Evolutionary conservation across 495 filamentous ascomycete genomes (phyloP), one percentile per base, ranked within the genome.

Genomic region (Venustampulla echinocandica): DNA sequence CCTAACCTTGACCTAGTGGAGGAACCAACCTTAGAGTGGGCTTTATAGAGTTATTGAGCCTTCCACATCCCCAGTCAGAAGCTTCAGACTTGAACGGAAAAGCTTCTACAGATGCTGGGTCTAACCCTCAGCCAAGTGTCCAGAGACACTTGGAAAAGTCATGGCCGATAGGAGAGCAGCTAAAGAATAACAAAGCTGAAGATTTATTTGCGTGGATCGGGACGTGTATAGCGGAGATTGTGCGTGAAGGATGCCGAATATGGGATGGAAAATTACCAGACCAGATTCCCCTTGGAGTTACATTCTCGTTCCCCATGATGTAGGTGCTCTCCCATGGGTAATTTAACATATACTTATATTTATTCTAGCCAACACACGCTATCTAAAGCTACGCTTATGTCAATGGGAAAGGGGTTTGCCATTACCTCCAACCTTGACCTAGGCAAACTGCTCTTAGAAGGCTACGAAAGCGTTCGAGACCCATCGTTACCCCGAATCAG

Each of bases 331-430:
- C n/a, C n/a, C n/a, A n/a, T n/a, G n/a, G n/a, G n/a, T n/a, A 15
- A 37, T 27, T 11, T 13, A 3, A 39, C 11, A 25, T 4, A 5
- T 43, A 24, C 40, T 58, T 11, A 58, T 19, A 22, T 9, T 33
- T 1, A 1, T 7, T 18, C 3, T 41, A 83, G 79, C 58, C 87
- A 93, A 71, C 73, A 75, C 46, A 80, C 82, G 18, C 68, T 90
- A 38, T 71, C 82, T 13, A 77, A 87, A 49, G 87, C 87, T 9
- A 83, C 79, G 4, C 63, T 93, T 30, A 87, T 88, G 82, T 75
- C 82, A 4, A 90, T 90, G 85, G 87, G 87, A 22, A 90, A 93
- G 65, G 87, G 87, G 18, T 93, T 90, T 52, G 79, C 82, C 22
- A 84, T 90, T 35, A 80, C 76, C 0, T 79, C 79, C 1, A 74